A percentile compares a stretch with the other conserved stretches of the same genome.
These are phyloP conservation scores for Erysimum pusillum DNA, from an alignment of 441 rosid species.

Conservation along the genomic window DNA sequence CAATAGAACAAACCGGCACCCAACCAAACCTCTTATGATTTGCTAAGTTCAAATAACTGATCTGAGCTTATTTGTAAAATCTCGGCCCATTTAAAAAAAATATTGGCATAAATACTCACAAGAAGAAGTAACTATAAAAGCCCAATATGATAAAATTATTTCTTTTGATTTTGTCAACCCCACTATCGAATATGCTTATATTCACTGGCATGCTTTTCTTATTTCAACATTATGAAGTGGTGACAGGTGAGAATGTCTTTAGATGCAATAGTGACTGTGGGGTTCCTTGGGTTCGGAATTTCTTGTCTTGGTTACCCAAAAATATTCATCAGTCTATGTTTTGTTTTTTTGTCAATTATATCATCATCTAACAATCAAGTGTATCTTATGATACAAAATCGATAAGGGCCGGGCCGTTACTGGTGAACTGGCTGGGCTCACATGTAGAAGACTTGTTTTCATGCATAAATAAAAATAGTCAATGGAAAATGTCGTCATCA, in stretches of 20 bases:
- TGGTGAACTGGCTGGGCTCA: background rate
- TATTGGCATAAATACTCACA: background rate
- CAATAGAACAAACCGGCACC: no score
- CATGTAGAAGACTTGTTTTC: background rate
- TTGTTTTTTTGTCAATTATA: background rate
- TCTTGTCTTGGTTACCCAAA: background rate
- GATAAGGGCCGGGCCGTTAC: background rate
- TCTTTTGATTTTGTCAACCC: no score
- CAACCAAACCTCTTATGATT: background rate
- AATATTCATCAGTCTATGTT: background rate
- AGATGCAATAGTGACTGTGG: no score
- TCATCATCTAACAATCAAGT: background rate
- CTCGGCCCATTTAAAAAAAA: background rate
- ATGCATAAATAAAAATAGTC: background rate
- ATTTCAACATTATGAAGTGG: no score
- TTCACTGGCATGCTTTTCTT: no score
- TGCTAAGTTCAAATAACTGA: background rate
- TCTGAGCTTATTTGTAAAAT: slow-evolving; percentile 5
- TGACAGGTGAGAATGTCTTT: no score
- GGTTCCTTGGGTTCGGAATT: background rate
- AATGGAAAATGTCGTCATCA: background rate
- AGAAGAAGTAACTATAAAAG: background rate
- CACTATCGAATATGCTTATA: no score
- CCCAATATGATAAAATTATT: background rate
- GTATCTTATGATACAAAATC: background rate